Evolutionary conservation across 345 rosid species (phyloP), one percentile per base, ranked within the genome.

Genomic region (Passiflora organensis): DNA sequence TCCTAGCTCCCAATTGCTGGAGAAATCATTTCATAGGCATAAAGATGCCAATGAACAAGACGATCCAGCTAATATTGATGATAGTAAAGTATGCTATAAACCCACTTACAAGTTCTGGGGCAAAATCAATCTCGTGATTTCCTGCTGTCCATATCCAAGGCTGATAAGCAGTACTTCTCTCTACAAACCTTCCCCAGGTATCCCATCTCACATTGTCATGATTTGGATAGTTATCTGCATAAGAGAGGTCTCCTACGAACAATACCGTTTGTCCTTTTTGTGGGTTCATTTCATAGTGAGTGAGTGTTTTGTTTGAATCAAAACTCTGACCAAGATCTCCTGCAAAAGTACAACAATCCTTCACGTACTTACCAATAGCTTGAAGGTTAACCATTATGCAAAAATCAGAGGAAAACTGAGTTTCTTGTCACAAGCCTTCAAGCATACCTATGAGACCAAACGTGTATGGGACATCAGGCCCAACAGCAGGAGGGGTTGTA

Each of bases 401-500:
- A 37, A 11, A 23, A 60, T 11, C 16, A 22, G 6, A 45, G 34
- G 59, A 52, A n/a, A 21, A 45, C 19, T 20, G 13, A 45, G 34
- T 14, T 38, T 24, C 2, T 32, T 38, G 56, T n/a, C 37, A 36
- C 8, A 28, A 28, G 34, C 34, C 16, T 6, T 12, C 50, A 37
- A 58, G n/a, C 25, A 48, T 72, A 81, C 87, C 91, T 6, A 84
- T 84, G 49, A 84, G 67, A 17, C 91, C 91, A 39, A 79, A 84
- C 41, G 91, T 79, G 56, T 77, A 73, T 2, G 87, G 83, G 47
- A 75, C 87, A 68, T 79, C 87, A 5, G 91, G 91, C 41, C 87
- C 91, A 6, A 59, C 69, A 15, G 75, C 71, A 0, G 85, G 87
- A 70, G 91, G 87, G 20, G 85, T 84, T 10, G 12, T 36, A 47